Base-by-base conservation (phyloP, 768 basidiomycete genomes). In the Asterophora parasitica region DNA sequence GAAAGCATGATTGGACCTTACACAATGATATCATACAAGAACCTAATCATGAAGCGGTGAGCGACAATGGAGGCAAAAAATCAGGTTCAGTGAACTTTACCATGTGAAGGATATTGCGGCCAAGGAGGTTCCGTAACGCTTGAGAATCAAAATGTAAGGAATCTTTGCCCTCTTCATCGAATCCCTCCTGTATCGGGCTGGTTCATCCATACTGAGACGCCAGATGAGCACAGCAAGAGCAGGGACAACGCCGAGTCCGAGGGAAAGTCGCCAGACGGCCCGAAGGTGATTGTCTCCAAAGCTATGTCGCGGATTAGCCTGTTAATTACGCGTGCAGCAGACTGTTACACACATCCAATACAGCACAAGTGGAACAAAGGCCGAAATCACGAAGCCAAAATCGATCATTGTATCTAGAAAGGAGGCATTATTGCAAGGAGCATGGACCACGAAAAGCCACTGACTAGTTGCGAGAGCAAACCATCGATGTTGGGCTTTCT, bases 401-500 rank as follows among this genome's bases (percentile, higher is more conserved):
- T 90, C 92, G 56, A 92, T 90, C 92, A 92, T 92, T 4, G 75
- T 64, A 58, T 91, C 88, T 89, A 37, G 15, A 34, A 17, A 19
- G 8, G 7, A 37, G 30, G 12, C 7, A 20, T 52, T 23, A 49
- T 42, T 44, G 45, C 46, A 32, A 49, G 13, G 36, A 45, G 30
- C 42, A 39, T 47, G 12, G 7, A 28, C 32, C 15, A 30, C 8
- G 17, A 16, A 16, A 42, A 43, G 15, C 39, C 44, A 51, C 78
- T 58, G 65, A 91, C 92, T 96, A 7, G 93, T 95, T 11, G 93
- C 89, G 23, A 91, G 75, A 4, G 86, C 82, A 59, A 96, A 85
- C 81, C 92, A 90, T 44, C 84, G 70, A 63, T 94, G 86, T 59
- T 92, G 93, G 4, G 86, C 77, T 44, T 82, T 82, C 67, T 88